Conservation (phyloP, 371 early-diverging fungal species). For the Mortierella sp. region DNA sequence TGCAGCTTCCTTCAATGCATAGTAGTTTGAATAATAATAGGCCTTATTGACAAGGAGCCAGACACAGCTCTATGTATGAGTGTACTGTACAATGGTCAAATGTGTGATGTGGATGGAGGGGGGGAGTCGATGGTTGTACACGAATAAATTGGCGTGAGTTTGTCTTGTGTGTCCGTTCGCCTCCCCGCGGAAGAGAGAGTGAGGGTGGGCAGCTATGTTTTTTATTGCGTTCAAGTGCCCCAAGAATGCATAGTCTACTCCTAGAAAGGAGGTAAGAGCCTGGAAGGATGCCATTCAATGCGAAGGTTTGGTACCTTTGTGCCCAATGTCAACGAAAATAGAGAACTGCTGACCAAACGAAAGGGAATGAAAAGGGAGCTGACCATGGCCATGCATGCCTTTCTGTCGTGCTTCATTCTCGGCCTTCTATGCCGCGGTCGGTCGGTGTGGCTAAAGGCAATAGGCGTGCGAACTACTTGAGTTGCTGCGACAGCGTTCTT, state of each 20-base stretch:
- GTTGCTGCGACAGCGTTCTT: not conserved
- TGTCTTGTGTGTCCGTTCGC: not conserved
- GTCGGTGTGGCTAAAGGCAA: not conserved
- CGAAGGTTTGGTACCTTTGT: no score
- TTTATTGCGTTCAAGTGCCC: not conserved
- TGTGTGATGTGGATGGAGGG: not conserved
- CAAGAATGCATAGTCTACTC: not conserved
- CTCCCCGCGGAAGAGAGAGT: not conserved
- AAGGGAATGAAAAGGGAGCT: no score
- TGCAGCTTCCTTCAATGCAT: not conserved
- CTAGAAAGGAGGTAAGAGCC: not conserved
- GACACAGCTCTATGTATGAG: not conserved
- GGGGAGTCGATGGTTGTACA: not conserved
- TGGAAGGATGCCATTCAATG: not conserved
- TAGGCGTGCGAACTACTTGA: not conserved
- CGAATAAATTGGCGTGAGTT: not conserved
- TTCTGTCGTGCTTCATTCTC: no score
- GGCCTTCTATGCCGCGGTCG: no score
- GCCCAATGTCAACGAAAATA: not conserved
- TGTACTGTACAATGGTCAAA: not conserved
- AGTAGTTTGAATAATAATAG: not conserved
- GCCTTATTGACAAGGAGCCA: not conserved
- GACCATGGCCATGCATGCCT: no score
- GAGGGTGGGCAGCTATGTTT: not conserved
- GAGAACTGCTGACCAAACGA: not conserved